Conservation (phyloP, 768 basidiomycete genomes). For the Tephrocybe sp. region DNA sequence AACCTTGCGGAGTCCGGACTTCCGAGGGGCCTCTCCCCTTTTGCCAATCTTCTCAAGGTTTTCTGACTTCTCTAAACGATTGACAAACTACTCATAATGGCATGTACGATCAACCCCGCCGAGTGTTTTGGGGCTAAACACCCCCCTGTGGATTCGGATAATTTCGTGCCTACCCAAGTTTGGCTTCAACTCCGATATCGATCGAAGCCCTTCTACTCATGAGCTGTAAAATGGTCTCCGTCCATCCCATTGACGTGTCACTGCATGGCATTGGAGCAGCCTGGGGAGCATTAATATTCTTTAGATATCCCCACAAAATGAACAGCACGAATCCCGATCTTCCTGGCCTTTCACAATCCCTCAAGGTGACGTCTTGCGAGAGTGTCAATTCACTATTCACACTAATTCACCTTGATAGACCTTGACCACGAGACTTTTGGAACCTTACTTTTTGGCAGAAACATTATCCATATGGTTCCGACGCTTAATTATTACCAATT, state of each 20-base stretch:
- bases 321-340: background rate
- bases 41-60: background rate
- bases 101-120: too few relatives aligned
- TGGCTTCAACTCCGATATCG: conserved; percentile 6
- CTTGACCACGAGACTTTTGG: too few relatives aligned
- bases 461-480: too few relatives aligned
- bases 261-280: background rate
- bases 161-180: background rate
- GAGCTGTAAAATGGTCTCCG: background rate
- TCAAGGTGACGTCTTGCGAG: background rate
- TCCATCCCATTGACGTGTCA: background rate
- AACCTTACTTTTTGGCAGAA: too few relatives aligned
- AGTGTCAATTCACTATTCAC: too few relatives aligned
- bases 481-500: too few relatives aligned
- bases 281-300: background rate
- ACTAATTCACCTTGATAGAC: too few relatives aligned
- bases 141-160: background rate
- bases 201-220: background rate
- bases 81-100: too few relatives aligned
- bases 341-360: background rate
- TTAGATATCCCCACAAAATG: background rate
- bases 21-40: too few relatives aligned
- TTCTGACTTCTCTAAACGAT: too few relatives aligned
- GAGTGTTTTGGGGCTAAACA: too few relatives aligned
- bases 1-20: conserved; percentile 3